Base-by-base conservation (phyloP, 2,329 filamentous ascomycete genomes). In the Fusarium buxicola region DNA sequence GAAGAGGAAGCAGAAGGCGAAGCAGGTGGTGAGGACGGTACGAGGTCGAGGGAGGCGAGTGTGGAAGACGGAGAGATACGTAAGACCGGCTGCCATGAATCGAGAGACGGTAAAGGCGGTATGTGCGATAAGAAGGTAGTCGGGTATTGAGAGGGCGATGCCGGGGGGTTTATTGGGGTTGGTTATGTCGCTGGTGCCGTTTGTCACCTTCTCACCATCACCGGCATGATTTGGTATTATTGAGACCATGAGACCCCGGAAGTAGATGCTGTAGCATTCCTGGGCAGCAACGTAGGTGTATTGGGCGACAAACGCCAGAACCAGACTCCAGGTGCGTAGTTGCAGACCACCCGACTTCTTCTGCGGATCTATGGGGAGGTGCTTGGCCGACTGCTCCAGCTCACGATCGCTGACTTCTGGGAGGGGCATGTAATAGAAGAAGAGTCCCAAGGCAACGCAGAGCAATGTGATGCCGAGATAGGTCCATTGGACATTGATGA, bases 271-370 rank as follows among this genome's bases (percentile, higher is more conserved):
- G 76, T 86, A 82, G 70, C 80, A 82, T 69, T 89, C 88, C 69
- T 96, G 92, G 0, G 88, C 86, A 8, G 89, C 91, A 2, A 91
- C 88, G 70, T 96, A 96, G 28, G 86, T 85, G 79, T 92, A 96
- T 70, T 96, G 92, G 0, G 91, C 87, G 31, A 89, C 75, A 0
- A 93, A 87, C 1, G 90, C 92, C 56, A 94, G 82, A 58, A 87
- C 85, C 8, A 96, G 81, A 30, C 78, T 82, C 69, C 82, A 77
- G 1, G 83, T 86, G 21, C 84, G 82, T 24, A 86, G 76, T 63
- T 86, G 81, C 6, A 87, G 66, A 2, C 85, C 83, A 31, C 78
- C 78, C 16, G 81, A 81, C 50, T 76, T 78, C 65, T 82, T 86
- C 58, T 77, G 75, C 3, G 80, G 79, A 64, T 86, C 79, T 12